Conservation (phyloP, 176 grass and related monocot species). For the Dendrocalamus sinicus region DNA sequence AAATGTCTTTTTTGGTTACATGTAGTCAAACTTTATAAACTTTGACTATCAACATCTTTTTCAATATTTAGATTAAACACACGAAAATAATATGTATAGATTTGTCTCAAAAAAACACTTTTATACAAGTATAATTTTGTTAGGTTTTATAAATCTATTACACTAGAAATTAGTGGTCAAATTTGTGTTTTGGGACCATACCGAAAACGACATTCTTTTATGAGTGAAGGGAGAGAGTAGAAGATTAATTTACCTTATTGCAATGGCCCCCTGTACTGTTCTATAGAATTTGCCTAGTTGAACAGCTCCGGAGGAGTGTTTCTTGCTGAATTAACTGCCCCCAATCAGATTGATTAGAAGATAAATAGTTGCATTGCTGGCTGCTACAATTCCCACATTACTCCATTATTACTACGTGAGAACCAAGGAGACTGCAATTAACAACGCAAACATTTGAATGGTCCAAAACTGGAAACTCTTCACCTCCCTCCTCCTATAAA, state of each 20-base stretch:
- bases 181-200: no score
- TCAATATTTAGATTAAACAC: no score
- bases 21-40: no score
- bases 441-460: not conserved
- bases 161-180: no score
- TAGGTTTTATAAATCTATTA: no score
- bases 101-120: no score
- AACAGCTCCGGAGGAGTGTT: not conserved
- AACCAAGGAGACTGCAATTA: conserved; percentile 19
- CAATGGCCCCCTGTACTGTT: not conserved
- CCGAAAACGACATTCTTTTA: no score
- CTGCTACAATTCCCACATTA: not conserved
- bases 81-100: no score
- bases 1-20: no score
- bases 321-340: not conserved
- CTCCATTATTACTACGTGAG: not conserved
- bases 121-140: no score
- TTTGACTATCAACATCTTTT: no score
- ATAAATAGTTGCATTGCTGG: not conserved
- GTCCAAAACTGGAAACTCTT: not conserved
- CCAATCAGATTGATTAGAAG: not conserved
- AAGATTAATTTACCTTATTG: not conserved
- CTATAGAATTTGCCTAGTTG: not conserved
- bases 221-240: not conserved
- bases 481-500: conserved; percentile 16